phyloP scores from a whole-genome alignment of 345 rosid species.

The Moringa oleifera region DNA sequence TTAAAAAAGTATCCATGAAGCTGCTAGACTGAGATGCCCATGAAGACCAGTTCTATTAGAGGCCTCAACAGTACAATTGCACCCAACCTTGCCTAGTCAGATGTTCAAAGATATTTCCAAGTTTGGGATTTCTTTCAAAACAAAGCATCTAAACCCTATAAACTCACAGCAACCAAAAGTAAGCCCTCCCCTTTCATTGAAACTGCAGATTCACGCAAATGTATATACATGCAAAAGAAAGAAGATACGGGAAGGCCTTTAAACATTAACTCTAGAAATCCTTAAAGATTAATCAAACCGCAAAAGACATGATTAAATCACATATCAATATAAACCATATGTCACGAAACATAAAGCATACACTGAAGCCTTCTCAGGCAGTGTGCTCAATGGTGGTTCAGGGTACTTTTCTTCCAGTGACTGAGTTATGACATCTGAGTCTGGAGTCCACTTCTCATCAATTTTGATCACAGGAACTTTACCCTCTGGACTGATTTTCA shows the following conservation, averaged over 20 bases:
- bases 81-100: no score
- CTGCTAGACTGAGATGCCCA: no score
- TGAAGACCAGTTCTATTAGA: no score
- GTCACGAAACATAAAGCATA: slow-evolving; percentile 25
- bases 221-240: neutral
- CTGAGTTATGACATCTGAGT: slow-evolving; percentile 86
- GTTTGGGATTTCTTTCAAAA: no score
- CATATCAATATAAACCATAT: neutral
- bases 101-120: no score
- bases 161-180: no score
- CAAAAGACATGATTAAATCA: neutral
- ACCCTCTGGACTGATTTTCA: slow-evolving; percentile 77
- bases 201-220: no score
- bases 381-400: slow-evolving; percentile 69
- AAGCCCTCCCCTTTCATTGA: no score
- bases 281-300: neutral
- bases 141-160: no score
- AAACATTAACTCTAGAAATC: neutral
- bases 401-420: slow-evolving; percentile 83
- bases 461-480: slow-evolving; percentile 84
- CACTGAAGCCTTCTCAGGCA: slow-evolving; percentile 83
- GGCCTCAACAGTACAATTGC: no score
- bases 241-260: no score
- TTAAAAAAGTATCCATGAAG: no score
- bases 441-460: slow-evolving; percentile 89